Percentiles rank a stretch among this genome's conserved stretches.
Conservation (phyloP, 2,329 filamentous ascomycete genomes). For the Colletotrichum musicola region DNA sequence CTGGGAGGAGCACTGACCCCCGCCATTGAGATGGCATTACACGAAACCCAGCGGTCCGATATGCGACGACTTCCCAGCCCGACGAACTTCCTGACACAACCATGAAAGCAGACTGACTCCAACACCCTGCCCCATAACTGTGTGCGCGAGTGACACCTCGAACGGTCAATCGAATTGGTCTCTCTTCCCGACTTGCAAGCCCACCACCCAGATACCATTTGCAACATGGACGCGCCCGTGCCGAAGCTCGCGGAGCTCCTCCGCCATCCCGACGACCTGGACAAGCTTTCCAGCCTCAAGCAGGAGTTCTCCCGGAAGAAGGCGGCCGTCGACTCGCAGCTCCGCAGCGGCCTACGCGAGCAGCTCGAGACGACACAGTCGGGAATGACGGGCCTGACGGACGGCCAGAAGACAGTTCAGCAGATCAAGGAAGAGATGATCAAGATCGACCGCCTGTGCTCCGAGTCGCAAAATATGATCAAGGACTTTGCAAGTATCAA, state of each 20-base stretch:
- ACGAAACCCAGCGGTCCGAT: conserved; percentile 30
- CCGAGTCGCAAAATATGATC: conserved; percentile 97
- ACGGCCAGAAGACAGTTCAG: conserved; percentile 91
- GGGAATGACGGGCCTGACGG: conserved; percentile 88
- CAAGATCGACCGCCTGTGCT: conserved; percentile 97
- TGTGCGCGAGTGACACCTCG: background rate
- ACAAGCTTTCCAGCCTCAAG: conserved; percentile 92
- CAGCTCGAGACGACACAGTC: conserved; percentile 95
- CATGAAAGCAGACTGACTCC: conserved; percentile 2
- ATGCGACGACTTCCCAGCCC: conserved; percentile 22
- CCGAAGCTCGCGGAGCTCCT: conserved; percentile 93
- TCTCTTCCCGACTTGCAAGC: background rate
- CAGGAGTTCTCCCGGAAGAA: conserved; percentile 96
- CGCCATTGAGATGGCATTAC: conserved; percentile 5
- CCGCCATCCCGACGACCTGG: conserved; percentile 94
- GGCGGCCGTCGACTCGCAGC: conserved; percentile 87
- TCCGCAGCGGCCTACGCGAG: conserved; percentile 88
- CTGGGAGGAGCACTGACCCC: too few relatives aligned
- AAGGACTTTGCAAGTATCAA: conserved; percentile 96
- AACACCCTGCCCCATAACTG: background rate
- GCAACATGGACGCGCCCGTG: conserved; percentile 73
- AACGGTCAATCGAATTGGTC: conserved; percentile 1
- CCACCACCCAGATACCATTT: conserved; percentile 5
- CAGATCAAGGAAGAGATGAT: conserved; percentile 98
- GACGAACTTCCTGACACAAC: conserved; percentile 10